Evolutionary conservation across 352 stramenopile genomes (phyloP).

Genomic region (Pythium insidiosum): DNA sequence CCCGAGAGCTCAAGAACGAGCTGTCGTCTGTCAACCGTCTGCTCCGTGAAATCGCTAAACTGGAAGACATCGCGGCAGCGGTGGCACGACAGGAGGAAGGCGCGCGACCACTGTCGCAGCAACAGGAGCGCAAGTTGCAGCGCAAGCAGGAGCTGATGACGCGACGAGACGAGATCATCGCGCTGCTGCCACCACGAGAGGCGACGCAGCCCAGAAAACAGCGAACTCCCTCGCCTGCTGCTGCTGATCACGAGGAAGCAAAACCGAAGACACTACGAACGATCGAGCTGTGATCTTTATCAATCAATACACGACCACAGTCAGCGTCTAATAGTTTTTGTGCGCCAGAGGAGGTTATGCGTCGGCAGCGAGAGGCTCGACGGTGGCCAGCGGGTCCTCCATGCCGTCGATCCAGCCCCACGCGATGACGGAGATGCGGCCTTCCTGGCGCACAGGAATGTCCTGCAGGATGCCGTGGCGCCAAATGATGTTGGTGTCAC

Average conservation of each 20-base stretch:
- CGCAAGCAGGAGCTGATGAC: conserved; percentile 12
- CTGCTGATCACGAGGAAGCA: too few relatives aligned
- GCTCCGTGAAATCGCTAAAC: conserved; percentile 26
- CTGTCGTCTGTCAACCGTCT: conserved; percentile 46
- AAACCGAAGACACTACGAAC: conserved; percentile 10
- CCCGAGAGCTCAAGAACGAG: conserved; percentile 29
- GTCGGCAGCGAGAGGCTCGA: background rate
- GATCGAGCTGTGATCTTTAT: conserved; percentile 11
- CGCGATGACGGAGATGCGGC: conserved; percentile 91
- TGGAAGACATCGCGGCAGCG: conserved; percentile 15
- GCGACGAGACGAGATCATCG: conserved; percentile 11
- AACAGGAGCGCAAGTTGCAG: conserved; percentile 13
- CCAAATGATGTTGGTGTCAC: conserved; percentile 93
- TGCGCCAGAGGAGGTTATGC: background rate
- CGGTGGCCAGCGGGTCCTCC: conserved; percentile 19
- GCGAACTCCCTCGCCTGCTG: too few relatives aligned
- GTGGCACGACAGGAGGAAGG: conserved; percentile 3
- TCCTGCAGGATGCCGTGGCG: conserved; percentile 89
- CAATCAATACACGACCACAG: background rate
- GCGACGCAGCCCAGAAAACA: background rate
- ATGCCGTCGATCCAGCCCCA: conserved; percentile 87
- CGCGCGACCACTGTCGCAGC: conserved; percentile 6
- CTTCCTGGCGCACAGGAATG: conserved; percentile 78
- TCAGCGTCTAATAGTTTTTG: too few relatives aligned
- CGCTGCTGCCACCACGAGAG: background rate